Conservation (phyloP, 768 basidiomycete genomes). For the Termitomyces eurrhizus region DNA sequence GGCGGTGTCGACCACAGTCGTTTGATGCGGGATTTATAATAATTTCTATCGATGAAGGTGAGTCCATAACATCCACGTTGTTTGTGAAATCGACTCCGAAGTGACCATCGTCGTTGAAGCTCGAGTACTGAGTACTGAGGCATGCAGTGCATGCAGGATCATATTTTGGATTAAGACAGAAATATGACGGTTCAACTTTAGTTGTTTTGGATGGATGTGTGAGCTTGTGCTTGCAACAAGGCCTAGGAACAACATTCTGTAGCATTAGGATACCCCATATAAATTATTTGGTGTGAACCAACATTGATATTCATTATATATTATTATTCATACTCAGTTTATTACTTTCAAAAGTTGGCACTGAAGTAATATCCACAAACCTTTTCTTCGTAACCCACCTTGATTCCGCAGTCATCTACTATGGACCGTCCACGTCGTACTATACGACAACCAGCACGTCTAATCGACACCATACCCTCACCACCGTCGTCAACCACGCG, state of each 20-base stretch:
- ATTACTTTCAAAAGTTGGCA: too few relatives aligned
- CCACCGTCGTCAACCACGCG: constrained; percentile 7
- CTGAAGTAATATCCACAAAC: background rate
- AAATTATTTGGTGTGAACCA: too few relatives aligned
- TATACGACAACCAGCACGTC: constrained; percentile 11
- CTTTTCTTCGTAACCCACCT: background rate
- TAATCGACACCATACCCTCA: background rate
- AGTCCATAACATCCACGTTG: background rate
- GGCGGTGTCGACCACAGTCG: background rate
- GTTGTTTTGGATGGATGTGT: background rate
- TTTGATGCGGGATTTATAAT: background rate
- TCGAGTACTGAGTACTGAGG: background rate
- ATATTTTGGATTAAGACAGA: background rate
- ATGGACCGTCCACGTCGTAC: constrained; percentile 20
- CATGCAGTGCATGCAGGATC: background rate
- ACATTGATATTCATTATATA: background rate
- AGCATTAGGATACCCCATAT: too few relatives aligned
- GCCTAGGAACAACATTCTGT: too few relatives aligned
- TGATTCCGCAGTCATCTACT: background rate
- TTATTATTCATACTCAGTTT: too few relatives aligned
- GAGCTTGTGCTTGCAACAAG: background rate
- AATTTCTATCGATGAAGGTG: background rate
- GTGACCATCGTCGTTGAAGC: background rate
- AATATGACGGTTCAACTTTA: background rate
- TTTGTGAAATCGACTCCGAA: background rate